A percentile compares a stretch with the other conserved stretches of the same genome.
Conservation (phyloP, 768 basidiomycete genomes). For the Suillus paluster region DNA sequence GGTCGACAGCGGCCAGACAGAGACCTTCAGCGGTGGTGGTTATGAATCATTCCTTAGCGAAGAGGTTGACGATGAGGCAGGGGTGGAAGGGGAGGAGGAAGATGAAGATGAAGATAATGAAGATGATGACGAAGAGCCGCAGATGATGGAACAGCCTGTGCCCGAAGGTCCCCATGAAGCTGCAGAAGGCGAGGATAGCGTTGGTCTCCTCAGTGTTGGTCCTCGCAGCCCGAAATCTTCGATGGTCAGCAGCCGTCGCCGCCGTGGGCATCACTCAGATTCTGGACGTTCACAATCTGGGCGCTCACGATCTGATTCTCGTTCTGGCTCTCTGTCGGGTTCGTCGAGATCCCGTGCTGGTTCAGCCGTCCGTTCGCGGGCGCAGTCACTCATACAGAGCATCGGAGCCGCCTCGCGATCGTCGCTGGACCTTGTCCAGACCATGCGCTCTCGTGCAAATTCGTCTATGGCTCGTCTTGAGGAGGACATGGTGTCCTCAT, state of each 20-base stretch:
- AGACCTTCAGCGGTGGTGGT: slow-evolving; percentile 27
- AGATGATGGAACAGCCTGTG: slow-evolving; percentile 47
- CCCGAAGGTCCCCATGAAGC: slow-evolving; percentile 61
- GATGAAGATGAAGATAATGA: slow-evolving; percentile 38
- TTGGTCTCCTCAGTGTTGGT: slow-evolving; percentile 58
- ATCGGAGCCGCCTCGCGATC: slow-evolving; percentile 64
- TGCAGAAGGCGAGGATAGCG: slow-evolving; percentile 64
- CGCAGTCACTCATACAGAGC: slow-evolving; percentile 70
- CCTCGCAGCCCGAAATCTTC: slow-evolving; percentile 53
- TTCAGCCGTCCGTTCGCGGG: slow-evolving; percentile 62
- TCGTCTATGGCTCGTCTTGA: slow-evolving; percentile 75
- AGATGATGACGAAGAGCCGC: slow-evolving; percentile 36
- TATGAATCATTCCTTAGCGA: slow-evolving; percentile 39
- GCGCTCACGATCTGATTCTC: slow-evolving; percentile 31
- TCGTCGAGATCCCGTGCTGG: slow-evolving; percentile 48
- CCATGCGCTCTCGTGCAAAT: slow-evolving; percentile 57
- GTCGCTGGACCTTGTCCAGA: slow-evolving; percentile 60
- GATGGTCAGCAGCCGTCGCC: slow-evolving; percentile 40
- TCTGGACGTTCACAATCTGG: slow-evolving; percentile 40
- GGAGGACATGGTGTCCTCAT: slow-evolving; percentile 47
- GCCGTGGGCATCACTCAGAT: slow-evolving; percentile 29
- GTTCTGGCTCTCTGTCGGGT: slow-evolving; percentile 23
- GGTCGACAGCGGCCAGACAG: slow-evolving; percentile 33
- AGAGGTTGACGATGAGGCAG: slow-evolving; percentile 21
- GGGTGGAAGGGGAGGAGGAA: slow-evolving; percentile 29